These are phyloP conservation scores for Cercospora canescens DNA, from an alignment of 2,329 filamentous ascomycete genomes.

Conservation along the genomic window DNA sequence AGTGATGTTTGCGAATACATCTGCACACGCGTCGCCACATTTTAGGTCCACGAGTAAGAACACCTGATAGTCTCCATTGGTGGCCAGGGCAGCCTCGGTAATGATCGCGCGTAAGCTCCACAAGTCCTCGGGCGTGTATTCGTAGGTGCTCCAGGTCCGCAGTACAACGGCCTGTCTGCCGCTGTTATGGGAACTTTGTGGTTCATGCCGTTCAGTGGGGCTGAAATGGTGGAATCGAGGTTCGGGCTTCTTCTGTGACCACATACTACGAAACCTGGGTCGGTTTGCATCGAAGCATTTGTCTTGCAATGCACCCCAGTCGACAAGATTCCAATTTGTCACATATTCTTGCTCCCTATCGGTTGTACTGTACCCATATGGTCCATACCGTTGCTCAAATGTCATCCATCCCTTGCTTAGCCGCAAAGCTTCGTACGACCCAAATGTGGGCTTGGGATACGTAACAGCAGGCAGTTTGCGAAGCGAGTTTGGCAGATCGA, in stretches of 20 bases:
- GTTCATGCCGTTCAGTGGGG: not conserved
- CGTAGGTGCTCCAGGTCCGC: constrained; percentile 75
- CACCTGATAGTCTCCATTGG: constrained; percentile 79
- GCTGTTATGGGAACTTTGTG: not conserved
- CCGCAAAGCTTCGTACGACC: constrained; percentile 23
- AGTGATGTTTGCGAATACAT: constrained; percentile 70
- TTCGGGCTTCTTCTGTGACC: constrained; percentile 16
- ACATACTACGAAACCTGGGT: not conserved
- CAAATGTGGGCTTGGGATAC: constrained; percentile 12
- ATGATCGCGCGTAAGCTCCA: constrained; percentile 79
- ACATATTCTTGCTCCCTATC: not conserved
- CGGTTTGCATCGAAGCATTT: not conserved
- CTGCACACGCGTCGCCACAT: constrained; percentile 71
- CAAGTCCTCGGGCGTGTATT: constrained; percentile 74
- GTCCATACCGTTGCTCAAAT: constrained; percentile 44
- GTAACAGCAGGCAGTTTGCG: not conserved
- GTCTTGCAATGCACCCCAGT: not conserved
- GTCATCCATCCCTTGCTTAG: constrained; percentile 62
- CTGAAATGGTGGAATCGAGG: constrained; percentile 45
- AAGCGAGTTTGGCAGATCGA: not conserved
- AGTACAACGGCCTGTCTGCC: constrained; percentile 53
- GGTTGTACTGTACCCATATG: not conserved
- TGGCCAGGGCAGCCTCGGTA: constrained; percentile 75
- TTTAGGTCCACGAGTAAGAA: constrained; percentile 82
- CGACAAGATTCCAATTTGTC: not conserved